Conservation (phyloP, 139 green algal genomes). For the Gonium pectorale region DNA sequence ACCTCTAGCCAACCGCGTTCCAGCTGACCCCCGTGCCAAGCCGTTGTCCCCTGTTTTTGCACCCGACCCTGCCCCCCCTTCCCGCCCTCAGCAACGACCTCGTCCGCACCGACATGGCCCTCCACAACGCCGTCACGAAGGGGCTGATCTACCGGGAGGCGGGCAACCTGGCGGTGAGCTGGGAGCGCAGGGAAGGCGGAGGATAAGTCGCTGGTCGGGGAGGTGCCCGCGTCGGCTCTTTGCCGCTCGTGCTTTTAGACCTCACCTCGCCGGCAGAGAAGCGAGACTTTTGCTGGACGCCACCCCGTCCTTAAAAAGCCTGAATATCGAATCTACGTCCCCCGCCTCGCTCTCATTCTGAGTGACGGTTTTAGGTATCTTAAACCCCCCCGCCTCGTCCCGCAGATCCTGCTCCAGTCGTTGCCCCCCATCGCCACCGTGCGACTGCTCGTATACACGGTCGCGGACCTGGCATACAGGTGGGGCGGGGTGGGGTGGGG, state of each 20-base stretch:
- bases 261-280: too few relatives aligned
- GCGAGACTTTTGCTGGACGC: too few relatives aligned
- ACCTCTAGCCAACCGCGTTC: too few relatives aligned
- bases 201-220: too few relatives aligned
- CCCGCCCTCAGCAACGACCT: conserved; percentile 26
- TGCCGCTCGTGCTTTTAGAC: too few relatives aligned
- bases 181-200: neutral
- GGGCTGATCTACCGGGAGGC: neutral
- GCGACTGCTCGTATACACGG: conserved; percentile 2
- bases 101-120: neutral
- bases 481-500: neutral
- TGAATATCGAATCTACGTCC: too few relatives aligned
- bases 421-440: conserved; percentile 2
- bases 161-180: neutral
- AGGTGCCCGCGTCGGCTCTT: too few relatives aligned
- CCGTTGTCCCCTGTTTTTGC: neutral
- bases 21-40: too few relatives aligned
- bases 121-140: neutral
- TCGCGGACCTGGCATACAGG: neutral
- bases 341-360: too few relatives aligned
- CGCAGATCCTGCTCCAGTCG: neutral
- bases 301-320: too few relatives aligned
- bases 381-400: neutral
- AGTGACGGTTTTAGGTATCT: too few relatives aligned
- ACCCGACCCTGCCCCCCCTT: neutral